Evolutionary conservation across 345 rosid genomes (phyloP).

Genomic region (Litchi chinensis): DNA sequence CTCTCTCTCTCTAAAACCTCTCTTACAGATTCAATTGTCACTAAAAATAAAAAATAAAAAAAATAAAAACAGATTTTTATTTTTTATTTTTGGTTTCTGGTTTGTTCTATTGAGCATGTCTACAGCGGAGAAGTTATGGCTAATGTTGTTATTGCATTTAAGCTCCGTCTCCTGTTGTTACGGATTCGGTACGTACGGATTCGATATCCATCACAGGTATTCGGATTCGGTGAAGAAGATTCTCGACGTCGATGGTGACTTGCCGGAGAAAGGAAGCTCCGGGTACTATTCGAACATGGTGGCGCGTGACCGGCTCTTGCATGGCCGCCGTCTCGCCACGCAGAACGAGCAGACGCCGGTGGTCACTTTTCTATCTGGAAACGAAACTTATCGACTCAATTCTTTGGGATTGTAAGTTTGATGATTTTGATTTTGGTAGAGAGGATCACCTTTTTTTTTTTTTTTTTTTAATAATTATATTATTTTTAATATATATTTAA

Average conservation of each 20-base stretch:
- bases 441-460: background rate
- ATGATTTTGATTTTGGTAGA: background rate
- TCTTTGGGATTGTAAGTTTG: conserved; percentile 72
- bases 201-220: conserved; percentile 74
- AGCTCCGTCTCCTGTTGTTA: conserved; percentile 21
- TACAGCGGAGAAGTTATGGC: background rate
- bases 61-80: too few species aligned
- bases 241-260: conserved; percentile 48
- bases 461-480: background rate
- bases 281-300: conserved; percentile 67
- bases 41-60: too few species aligned
- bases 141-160: conserved; percentile 17
- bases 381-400: conserved; percentile 55
- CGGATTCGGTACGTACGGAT: conserved; percentile 66
- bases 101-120: background rate
- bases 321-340: conserved; percentile 66
- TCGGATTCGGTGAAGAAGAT: conserved; percentile 77
- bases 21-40: background rate
- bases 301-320: conserved; percentile 68
- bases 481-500: too few species aligned
- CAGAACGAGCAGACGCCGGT: conserved; percentile 51
- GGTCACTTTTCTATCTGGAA: conserved; percentile 60
- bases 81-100: too few species aligned
- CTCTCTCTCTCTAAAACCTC: background rate
- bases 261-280: conserved; percentile 68